A percentile compares a stretch with the other conserved stretches of the same genome.
These are phyloP conservation scores for Melaleuca alternifolia DNA, from an alignment of 345 rosid species.

Conservation along the genomic window DNA sequence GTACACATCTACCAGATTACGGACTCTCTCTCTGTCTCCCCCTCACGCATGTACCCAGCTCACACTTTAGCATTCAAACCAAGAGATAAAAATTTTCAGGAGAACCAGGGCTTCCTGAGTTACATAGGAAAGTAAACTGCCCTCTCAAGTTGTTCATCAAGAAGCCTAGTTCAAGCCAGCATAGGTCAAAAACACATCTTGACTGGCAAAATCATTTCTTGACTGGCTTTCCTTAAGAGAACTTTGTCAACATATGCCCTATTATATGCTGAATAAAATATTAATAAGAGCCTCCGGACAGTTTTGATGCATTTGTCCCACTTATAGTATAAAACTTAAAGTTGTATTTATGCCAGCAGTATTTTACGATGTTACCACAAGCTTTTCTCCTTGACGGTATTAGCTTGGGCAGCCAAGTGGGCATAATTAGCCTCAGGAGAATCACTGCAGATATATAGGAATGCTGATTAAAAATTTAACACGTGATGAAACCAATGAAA, in stretches of 20 bases:
- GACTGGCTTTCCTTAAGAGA: not conserved
- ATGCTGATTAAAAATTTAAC: not conserved
- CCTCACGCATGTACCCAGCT: not conserved
- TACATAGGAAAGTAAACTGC: not conserved
- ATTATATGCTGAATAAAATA: not conserved
- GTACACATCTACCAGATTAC: not conserved
- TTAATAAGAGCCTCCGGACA: not conserved
- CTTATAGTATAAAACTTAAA: not conserved
- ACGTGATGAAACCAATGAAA: not conserved
- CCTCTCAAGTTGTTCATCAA: not conserved
- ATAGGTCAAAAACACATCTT: not conserved
- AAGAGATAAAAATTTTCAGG: not conserved
- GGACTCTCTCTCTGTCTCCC: not conserved
- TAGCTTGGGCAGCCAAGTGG: constrained; percentile 17
- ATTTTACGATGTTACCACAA: constrained; percentile 19
- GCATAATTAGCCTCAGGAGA: constrained; percentile 21
- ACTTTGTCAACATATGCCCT: not conserved
- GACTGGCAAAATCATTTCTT: not conserved
- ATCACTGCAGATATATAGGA: constrained; percentile 18
- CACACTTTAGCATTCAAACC: not conserved
- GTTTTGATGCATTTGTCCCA: not conserved
- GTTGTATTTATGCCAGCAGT: not conserved
- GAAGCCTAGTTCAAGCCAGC: not conserved
- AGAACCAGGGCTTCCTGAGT: not conserved
- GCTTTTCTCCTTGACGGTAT: constrained; percentile 25